Evolutionary conservation across 768 basidiomycete genomes (phyloP), one percentile per base, ranked within the genome.

Genomic region (Pholiota conissans): DNA sequence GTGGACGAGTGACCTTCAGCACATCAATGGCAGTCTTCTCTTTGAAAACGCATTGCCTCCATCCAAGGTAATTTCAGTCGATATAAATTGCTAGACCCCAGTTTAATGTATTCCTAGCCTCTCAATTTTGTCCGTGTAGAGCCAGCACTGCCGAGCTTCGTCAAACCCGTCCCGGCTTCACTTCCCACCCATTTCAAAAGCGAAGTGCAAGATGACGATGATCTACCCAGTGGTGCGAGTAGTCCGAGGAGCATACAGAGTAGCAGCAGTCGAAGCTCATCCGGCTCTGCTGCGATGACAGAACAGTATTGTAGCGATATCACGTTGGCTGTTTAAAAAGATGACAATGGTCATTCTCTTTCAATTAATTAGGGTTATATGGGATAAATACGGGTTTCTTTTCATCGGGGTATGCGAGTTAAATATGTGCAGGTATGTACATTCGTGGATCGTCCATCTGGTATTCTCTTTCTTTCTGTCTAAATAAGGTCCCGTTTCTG

Each of bases 21-120:
- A 46, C 24, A 26, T 54, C 10, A 54, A 54, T 29, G 53, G 53
- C 2, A 54, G 53, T 29, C 29, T 54, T 16, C 40, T 54, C 16
- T 54, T 54, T 6, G 53, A 30, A 3, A 42, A 54, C 16, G 18
- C 32, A 30, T 5, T 54, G 11, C 29, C 40, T 11, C 20, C 34
- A 2, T 24, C 53, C 14, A 18, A 27, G 7, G 53, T 37, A 37
- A 13, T 3, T 18, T 9, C 11, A 14, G 10, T 27, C 11, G 9
- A 20, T 26, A 6, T 26, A 14, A 34, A 26, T 26, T 22, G 6
- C 13, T 10, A 13, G 16, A 27, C n/a, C 28, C 9, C 5, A 9
- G 5, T 24, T 24, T 28, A 39, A 26, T n/a, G 16, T n/a, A 13
- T 49, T 16, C 10, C 16, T 27, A 28, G 28, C 28, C 24, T 29